Conservation (phyloP, 306 rosid species). For the Quercus suber region DNA sequence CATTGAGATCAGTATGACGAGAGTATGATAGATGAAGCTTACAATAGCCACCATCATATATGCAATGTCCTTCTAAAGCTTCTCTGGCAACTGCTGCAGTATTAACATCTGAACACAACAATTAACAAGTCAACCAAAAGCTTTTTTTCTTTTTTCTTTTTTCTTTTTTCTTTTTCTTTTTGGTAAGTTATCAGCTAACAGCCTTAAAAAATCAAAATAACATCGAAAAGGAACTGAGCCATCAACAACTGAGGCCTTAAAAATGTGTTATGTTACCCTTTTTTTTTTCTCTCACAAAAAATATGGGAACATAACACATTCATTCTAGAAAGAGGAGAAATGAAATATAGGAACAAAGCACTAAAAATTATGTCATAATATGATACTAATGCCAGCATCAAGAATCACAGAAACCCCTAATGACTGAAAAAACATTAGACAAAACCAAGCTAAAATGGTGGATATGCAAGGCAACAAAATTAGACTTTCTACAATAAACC, state of each 20-base stretch:
- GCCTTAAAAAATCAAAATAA: neutral
- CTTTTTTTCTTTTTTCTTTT: neutral
- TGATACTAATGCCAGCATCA: neutral
- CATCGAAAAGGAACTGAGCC: neutral
- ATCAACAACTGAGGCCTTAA: neutral
- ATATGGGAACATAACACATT: neutral
- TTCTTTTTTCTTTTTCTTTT: too few species aligned
- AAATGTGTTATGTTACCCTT: neutral
- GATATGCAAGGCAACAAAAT: neutral
- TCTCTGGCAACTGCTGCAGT: constrained; percentile 82
- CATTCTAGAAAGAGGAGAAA: neutral
- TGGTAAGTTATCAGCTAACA: too few species aligned
- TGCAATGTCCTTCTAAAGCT: constrained; percentile 94
- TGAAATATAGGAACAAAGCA: neutral
- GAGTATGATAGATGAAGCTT: constrained; percentile 99
- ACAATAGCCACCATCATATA: constrained; percentile 99
- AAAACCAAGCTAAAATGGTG: neutral
- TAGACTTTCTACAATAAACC: neutral
- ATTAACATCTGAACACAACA: constrained; percentile 42
- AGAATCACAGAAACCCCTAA: neutral
- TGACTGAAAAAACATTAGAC: neutral
- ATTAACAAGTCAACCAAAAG: constrained; percentile 8
- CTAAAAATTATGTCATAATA: neutral
- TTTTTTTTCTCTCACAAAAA: too few species aligned
- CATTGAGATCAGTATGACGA: constrained; percentile 99